Conservation (phyloP, 2,329 filamentous ascomycete species). For the Aspergillus clavatus region DNA sequence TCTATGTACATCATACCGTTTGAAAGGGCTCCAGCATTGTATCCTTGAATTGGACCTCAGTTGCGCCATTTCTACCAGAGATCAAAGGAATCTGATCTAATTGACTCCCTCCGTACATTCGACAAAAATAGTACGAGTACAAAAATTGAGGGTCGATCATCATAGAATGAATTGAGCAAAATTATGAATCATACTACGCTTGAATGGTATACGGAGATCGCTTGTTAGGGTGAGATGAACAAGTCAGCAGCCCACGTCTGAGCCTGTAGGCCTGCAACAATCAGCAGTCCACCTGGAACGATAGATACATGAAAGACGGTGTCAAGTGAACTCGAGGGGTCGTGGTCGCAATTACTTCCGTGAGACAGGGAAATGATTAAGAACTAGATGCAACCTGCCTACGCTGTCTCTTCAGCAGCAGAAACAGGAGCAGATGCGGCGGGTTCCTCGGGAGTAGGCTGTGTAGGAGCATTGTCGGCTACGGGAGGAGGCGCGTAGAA, state of each 20-base stretch:
- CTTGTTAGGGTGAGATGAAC: neutral
- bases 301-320: neutral
- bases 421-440: slow-evolving; percentile 8
- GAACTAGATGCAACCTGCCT: slow-evolving; percentile 1
- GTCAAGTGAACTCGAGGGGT: slow-evolving; percentile 1
- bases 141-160: too few species aligned
- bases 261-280: too few species aligned
- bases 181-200: neutral
- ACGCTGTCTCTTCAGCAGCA: slow-evolving; percentile 17
- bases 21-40: slow-evolving; percentile 8
- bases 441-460: slow-evolving; percentile 13
- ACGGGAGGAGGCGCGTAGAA: slow-evolving; percentile 37
- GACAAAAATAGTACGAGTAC: too few species aligned
- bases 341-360: slow-evolving; percentile 11
- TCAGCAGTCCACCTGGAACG: neutral
- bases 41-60: slow-evolving; percentile 1
- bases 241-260: neutral
- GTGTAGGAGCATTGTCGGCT: slow-evolving; percentile 14
- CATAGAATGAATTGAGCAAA: neutral
- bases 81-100: neutral
- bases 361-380: slow-evolving; percentile 11
- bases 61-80: neutral
- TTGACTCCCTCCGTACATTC: too few species aligned
- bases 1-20: slow-evolving; percentile 16
- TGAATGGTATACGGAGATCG: neutral